Base-by-base conservation (phyloP, 23 red algal species). In the Porphyridium purpureum region DNA sequence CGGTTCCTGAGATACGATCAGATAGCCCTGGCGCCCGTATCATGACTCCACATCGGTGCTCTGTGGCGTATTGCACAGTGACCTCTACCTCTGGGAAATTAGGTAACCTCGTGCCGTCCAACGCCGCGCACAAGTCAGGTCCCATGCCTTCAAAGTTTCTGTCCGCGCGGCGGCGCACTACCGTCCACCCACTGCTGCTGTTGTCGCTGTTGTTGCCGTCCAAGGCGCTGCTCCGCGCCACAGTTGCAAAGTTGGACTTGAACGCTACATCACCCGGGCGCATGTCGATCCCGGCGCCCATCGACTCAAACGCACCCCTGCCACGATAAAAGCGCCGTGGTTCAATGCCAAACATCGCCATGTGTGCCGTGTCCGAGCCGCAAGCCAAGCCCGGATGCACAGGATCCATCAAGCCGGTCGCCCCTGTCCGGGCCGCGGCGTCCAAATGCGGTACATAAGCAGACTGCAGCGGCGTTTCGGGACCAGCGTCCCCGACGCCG, bases 291-390 rank as follows among this genome's bases (percentile, higher is more conserved):
- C 69, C 69, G 3, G 51, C 22, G 31, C 69, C 69, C 21, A 46
- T 46, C 22, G 69, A 47, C 60, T 74, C 69, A 20, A 74, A 60
- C 21, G 69, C 69, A 29, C 69, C 69, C 35, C 69, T 25, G 21
- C 69, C 69, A 21, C 69, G 52, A 8, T 74, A 74, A 24, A 22
- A 61, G 5, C 14, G 35, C 31, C 19, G 15, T 0, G 69, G 69
- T 15, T 60, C 26, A 21, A 31, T 35, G 34, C 69, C 69, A 33
- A 74, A 35, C 27, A 74, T 32, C 22, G 69, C 35, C 36, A 74
- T 31, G 33, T 74, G 69, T 3, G 69, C 69, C 32, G 69, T 74
- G 31, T 74, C 69, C 7, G 52, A 61, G 29, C 69, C 69, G 47
- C 69, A 74, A 9, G 69, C 54, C 7, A 74, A 22, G 20, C 69